Evolutionary conservation across 306 rosid species (phyloP).

Genomic region (Biancaea sappan): DNA sequence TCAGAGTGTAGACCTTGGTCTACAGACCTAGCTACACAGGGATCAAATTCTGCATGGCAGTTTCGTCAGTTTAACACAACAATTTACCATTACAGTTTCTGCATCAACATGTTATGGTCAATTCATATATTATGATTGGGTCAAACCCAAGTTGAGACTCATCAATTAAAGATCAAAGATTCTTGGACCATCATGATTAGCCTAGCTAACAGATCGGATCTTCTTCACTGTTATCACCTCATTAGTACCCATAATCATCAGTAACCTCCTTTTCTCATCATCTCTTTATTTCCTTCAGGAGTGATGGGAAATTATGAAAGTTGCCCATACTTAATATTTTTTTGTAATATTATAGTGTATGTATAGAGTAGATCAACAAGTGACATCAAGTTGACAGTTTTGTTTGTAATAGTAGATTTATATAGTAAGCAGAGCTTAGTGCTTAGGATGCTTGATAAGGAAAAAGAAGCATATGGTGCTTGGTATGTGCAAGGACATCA

Average conservation of each 20-base stretch:
- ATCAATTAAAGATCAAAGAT: constrained; percentile 39
- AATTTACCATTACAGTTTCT: not conserved
- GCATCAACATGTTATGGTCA: not conserved
- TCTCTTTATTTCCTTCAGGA: not conserved
- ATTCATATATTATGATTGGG: constrained; percentile 40
- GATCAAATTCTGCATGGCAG: not conserved
- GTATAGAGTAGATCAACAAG: constrained; percentile 6
- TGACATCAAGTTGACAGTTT: not conserved
- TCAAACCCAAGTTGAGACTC: constrained; percentile 42
- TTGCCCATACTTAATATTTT: no score
- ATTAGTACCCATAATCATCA: constrained; percentile 22
- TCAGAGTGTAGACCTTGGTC: not conserved
- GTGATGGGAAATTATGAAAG: not conserved
- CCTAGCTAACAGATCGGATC: constrained; percentile 34
- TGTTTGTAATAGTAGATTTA: not conserved
- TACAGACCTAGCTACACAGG: not conserved
- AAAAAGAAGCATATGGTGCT: constrained; percentile 23
- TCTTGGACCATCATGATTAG: constrained; percentile 53
- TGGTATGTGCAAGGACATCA: not conserved
- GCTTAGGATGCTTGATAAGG: constrained; percentile 12
- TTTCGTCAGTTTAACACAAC: not conserved
- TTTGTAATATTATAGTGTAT: no score
- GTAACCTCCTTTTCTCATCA: constrained; percentile 5
- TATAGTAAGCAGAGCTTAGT: not conserved
- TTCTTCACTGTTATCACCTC: constrained; percentile 33